Base-by-base conservation (phyloP, 371 early-diverging fungal species). In the Lichtheimia hyalospora region DNA sequence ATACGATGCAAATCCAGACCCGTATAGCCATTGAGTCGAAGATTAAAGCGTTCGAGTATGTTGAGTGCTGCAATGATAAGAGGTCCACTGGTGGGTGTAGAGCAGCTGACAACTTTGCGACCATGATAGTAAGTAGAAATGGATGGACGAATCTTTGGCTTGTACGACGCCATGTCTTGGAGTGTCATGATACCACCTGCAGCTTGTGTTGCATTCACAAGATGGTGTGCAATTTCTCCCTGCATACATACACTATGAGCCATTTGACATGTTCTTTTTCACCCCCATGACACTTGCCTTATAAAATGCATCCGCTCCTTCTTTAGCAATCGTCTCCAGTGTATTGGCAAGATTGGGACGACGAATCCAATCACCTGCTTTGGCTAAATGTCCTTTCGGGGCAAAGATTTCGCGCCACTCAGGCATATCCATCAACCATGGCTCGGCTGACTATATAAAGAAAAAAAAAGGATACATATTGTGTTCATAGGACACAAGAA, bases 271-370 rank as follows among this genome's bases (percentile, higher is more conserved):
- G n/a, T n/a, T n/a, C n/a, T n/a, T n/a, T n/a, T n/a, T 8, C 58
- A 25, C 18, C 16, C 21, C 5, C 14, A 10, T 25, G 25, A 10
- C 3, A 53, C 48, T 46, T 70, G 84, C 85, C 54, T 68, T 76
- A 70, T 99, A 99, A 74, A 99, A 99, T 8, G 79, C 86, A 61
- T 85, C 71, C 0, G 92, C 75, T 0, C 99, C 99, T 49, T 95
- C 68, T n/a, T 74, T 66, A 0, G 95, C 89, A 46, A 99, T 80
- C 5, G 55, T 70, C 64, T 90, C 84, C 34, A 99, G 74, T 1
- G 99, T 96, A 48, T 83, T 61, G 0, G 95, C 97, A 15, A 91
- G 82, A 21, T 77, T 87, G 13, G 82, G 71, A 7, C 98, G 81
- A 44, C 76, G 76, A 54, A 99, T 79, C 12, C 75, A 62, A 15